A percentile compares a stretch with the other conserved stretches of the same genome.
These are phyloP conservation scores for Theileria luwenshuni DNA, from an alignment of 169 alveolate genomes.

Conservation along the genomic window DNA sequence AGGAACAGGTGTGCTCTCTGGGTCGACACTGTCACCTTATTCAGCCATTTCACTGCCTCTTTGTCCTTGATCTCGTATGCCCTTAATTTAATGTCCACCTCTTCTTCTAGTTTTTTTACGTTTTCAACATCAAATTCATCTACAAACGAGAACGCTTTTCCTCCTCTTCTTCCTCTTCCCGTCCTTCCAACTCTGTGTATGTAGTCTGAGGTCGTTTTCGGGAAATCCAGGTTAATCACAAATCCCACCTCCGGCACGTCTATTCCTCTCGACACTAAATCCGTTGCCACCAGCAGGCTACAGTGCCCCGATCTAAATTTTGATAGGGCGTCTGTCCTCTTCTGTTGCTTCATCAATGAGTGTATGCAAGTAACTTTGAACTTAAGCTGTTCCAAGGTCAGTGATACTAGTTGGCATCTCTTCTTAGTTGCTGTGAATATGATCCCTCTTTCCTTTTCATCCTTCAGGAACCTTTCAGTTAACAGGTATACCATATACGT, in stretches of 20 bases:
- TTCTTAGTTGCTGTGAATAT: constrained; percentile 93
- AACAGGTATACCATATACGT: constrained; percentile 51
- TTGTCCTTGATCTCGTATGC: constrained; percentile 82
- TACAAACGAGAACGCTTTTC: constrained; percentile 89
- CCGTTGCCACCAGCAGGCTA: constrained; percentile 92
- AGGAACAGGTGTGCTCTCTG: constrained; percentile 74
- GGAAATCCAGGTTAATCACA: constrained; percentile 94
- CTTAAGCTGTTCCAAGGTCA: constrained; percentile 88
- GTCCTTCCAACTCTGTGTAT: constrained; percentile 97
- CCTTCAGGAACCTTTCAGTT: constrained; percentile 23
- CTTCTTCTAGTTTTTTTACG: constrained; percentile 78
- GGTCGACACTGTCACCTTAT: constrained; percentile 88
- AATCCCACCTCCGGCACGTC: constrained; percentile 94
- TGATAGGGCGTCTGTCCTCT: constrained; percentile 90
- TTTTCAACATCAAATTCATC: constrained; percentile 88
- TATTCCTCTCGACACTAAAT: constrained; percentile 97
- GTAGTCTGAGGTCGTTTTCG: constrained; percentile 89
- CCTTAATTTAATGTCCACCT: constrained; percentile 68
- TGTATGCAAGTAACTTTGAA: constrained; percentile 92
- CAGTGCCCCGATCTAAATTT: constrained; percentile 91
- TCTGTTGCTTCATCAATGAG: constrained; percentile 92
- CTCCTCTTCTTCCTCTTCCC: constrained; percentile 96
- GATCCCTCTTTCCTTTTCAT: constrained; percentile 79
- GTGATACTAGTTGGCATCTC: constrained; percentile 86
- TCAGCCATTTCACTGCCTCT: constrained; percentile 86